Evolutionary conservation across 352 stramenopile genomes (phyloP).

Genomic region (Globisporangium orthogonon): DNA sequence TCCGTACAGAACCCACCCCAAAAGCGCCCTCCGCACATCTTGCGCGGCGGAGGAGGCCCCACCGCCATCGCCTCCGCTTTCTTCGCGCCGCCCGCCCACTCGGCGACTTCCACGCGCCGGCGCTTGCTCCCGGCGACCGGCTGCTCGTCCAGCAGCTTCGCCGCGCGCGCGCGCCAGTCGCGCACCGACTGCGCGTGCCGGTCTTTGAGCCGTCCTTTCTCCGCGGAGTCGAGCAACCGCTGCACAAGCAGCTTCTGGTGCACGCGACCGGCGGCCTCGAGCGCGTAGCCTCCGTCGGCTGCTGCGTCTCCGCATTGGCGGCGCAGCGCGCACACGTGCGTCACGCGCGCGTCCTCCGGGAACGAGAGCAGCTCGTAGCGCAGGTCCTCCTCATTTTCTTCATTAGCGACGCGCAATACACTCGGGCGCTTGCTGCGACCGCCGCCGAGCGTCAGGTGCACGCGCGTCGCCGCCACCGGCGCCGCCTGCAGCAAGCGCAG

Average conservation of each 20-base stretch:
- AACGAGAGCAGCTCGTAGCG: constrained; percentile 79
- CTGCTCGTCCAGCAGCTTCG: constrained; percentile 46
- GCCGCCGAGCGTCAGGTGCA: constrained; percentile 25
- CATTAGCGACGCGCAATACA: constrained; percentile 33
- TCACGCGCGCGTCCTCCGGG: constrained; percentile 55
- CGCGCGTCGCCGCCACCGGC: constrained; percentile 7
- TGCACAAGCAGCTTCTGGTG: too few relatives aligned
- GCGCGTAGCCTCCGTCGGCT: constrained; percentile 24
- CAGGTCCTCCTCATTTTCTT: neutral
- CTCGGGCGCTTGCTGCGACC: constrained; percentile 14
- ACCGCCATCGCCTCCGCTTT: neutral
- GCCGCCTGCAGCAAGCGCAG: constrained; percentile 44
- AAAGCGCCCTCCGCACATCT: neutral
- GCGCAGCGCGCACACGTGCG: constrained; percentile 60
- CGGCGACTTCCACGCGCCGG: constrained; percentile 2
- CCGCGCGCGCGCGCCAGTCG: constrained; percentile 60
- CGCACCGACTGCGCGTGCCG: constrained; percentile 66
- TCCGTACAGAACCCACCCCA: constrained; percentile 2
- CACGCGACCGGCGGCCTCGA: constrained; percentile 42
- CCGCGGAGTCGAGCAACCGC: constrained; percentile 34
- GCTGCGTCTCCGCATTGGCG: neutral
- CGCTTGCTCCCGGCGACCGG: constrained; percentile 2
- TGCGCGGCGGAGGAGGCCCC: neutral
- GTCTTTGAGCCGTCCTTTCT: constrained; percentile 82
- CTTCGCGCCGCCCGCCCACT: too few relatives aligned